Evolutionary conservation across 2,329 filamentous ascomycete species (phyloP).

Genomic region (Geosmithia putterillii): DNA sequence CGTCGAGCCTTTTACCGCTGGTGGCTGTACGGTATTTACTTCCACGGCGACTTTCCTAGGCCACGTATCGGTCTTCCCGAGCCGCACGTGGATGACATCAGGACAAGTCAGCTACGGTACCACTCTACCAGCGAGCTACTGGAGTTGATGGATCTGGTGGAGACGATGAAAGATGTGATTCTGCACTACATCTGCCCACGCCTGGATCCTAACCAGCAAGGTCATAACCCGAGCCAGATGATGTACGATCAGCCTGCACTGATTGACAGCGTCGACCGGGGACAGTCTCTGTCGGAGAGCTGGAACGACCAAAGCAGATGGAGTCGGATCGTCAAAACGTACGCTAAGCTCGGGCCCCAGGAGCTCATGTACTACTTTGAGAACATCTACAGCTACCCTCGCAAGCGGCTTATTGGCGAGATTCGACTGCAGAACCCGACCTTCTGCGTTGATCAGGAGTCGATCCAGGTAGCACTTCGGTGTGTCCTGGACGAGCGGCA

Average conservation of each 20-base stretch:
- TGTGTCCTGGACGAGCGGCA: slow-evolving; percentile 24
- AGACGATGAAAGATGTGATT: slow-evolving; percentile 30
- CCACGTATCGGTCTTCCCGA: slow-evolving; percentile 23
- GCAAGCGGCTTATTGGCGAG: slow-evolving; percentile 28
- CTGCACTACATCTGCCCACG: slow-evolving; percentile 33
- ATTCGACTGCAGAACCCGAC: slow-evolving; percentile 25
- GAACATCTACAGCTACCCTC: slow-evolving; percentile 31
- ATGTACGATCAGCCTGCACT: slow-evolving; percentile 8
- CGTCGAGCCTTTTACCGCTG: slow-evolving; percentile 38
- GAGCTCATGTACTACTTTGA: slow-evolving; percentile 37
- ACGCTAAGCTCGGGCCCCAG: slow-evolving; percentile 35
- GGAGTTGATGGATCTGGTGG: slow-evolving; percentile 31
- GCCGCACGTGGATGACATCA: slow-evolving; percentile 24
- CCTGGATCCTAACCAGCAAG: slow-evolving; percentile 22
- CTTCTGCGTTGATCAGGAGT: slow-evolving; percentile 32
- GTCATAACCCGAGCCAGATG: slow-evolving; percentile 4
- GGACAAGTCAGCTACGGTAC: slow-evolving; percentile 29
- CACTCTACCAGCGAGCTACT: slow-evolving; percentile 29
- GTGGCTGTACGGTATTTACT: slow-evolving; percentile 42
- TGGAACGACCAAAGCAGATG: slow-evolving; percentile 23
- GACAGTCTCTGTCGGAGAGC: slow-evolving; percentile 17
- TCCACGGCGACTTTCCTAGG: slow-evolving; percentile 30
- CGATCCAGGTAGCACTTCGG: slow-evolving; percentile 24
- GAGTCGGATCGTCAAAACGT: slow-evolving; percentile 28
- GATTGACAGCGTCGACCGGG: slow-evolving; percentile 11